A percentile compares a stretch with the other conserved stretches of the same genome.
Conservation (phyloP, 148 eudicot genomes). For the Camellia granthamiana region DNA sequence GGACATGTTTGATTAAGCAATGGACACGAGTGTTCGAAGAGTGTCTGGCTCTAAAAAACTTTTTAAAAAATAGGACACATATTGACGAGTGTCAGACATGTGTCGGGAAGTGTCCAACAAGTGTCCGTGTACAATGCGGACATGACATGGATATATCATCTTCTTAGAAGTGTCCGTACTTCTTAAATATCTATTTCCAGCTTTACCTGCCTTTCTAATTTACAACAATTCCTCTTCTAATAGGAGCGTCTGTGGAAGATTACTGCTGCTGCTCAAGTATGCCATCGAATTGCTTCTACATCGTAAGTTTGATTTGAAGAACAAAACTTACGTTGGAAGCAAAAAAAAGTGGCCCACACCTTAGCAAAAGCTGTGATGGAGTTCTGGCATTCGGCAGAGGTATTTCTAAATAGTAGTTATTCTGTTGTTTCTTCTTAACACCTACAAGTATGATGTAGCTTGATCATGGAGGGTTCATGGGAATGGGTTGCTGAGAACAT, state of each 20-base stretch:
- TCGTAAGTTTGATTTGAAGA: constrained; percentile 58
- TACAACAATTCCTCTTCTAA: constrained; percentile 9
- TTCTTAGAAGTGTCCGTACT: no score
- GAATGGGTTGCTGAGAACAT: constrained; percentile 5
- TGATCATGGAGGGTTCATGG: background rate
- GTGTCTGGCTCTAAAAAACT: no score
- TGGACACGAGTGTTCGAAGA: no score
- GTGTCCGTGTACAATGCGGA: no score
- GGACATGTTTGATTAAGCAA: no score
- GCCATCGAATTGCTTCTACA: constrained; percentile 53
- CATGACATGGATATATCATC: no score
- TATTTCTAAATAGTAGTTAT: background rate
- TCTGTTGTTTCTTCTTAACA: background rate
- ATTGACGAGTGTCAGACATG: no score
- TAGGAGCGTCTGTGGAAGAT: constrained; percentile 96
- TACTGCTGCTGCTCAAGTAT: constrained; percentile 78
- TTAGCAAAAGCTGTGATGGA: constrained; percentile 79
- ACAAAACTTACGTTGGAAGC: constrained; percentile 41
- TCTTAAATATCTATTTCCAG: constrained; percentile 1
- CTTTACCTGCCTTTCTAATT: constrained; percentile 5
- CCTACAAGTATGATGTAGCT: background rate
- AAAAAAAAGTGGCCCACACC: constrained; percentile 56
- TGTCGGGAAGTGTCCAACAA: no score
- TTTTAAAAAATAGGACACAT: no score
- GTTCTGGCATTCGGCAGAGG: constrained; percentile 76